Evolutionary conservation across 768 basidiomycete genomes (phyloP), one percentile per base, ranked within the genome.

Genomic region (Pleurotus cornucopiae): DNA sequence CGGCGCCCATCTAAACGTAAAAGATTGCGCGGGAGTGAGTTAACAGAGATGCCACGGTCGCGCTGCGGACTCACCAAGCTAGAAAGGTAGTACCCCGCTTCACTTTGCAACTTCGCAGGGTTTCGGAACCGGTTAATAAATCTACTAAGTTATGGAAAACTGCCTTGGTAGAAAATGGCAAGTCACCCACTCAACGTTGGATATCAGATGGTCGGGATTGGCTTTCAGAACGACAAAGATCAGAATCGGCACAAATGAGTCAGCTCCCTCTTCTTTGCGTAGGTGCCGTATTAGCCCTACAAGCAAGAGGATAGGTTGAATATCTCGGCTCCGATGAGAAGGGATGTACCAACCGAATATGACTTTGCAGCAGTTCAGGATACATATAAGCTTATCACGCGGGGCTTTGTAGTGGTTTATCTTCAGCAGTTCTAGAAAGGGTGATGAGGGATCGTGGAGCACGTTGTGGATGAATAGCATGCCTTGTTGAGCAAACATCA

Each of bases 351-450:
- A 61, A 94, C 96, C 97, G 65, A 97, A 98, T 63, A 99, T 98
- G 69, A 99, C 94, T 75, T 99, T 99, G 84, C 95, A 99, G 69
- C 86, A 91, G 66, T 99, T 99, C 49, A 98, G 73, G 39, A 98
- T 89, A 70, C 97, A 98, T 55, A 99, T 98, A 51, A 98, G 76
- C 73, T 99, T 99, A 71, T 99, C 97, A 43, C 97, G 81, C 6
- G 97, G 97, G 7, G 97, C 97, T 69, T 98, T 98, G 76, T 98
- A 99, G 67, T 98, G 94, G 64, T 97, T 98, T 59, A 99, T 88
- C 78, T 98, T 98, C 62, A 94, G 70, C 43, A 99, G 76, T 70
- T 99, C 97, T 93, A 30, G 65, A 38, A 30, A 34, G 25, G 11
- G 39, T 37, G 13, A 40, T 46, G 38, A 20, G 54, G 30, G 43